Base-by-base conservation (phyloP, 2,329 filamentous ascomycete genomes). In the Hypoxylon sp. region DNA sequence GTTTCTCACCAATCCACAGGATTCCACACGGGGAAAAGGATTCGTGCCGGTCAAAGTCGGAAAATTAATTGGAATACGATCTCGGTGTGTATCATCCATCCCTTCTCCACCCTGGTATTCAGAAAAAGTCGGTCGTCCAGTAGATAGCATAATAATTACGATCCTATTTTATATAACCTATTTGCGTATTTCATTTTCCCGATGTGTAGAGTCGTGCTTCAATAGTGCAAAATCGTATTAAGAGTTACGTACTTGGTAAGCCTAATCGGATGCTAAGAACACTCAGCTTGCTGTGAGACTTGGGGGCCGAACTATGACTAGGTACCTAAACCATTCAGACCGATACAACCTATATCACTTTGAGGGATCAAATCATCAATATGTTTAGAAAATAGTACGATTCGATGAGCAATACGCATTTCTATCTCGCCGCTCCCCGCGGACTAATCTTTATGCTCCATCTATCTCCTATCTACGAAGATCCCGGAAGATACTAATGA, bases 41-140 rank as follows among this genome's bases (percentile, higher is more conserved):
- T 62, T 65, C n/a, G 12, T 23, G 32, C 2, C n/a, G 37, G 29
- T 25, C 41, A 5, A n/a, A 4, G 4, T 45, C 39, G 2, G 14
- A 23, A 27, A 37, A 53, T 27, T 34, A n/a, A 23, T 39, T 29
- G 56, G 29, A 55, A 65, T 51, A 66, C 59, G 62, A 65, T 29
- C 45, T 61, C 63, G 73, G 73, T 75, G 73, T 75, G 73, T 75
- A 75, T 74, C 62, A 63, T 71, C 61, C 59, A 56, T 61, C 45
- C 68, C 66, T 65, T 61, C 53, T 66, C 61, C 63, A 21, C 45
- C 65, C 65, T 65, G 60, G 55, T 61, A 41, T 21, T 41, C 16
- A 63, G n/a, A 57, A 32, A 61, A 46, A 23, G n/a, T 46, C 25
- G 12, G 30, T 62, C 45, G n/a, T 23, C 60, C 50, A 37, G 59